phyloP scores from a whole-genome alignment of 2,329 filamentous ascomycete genomes.

The Rutstroemia sp. region DNA sequence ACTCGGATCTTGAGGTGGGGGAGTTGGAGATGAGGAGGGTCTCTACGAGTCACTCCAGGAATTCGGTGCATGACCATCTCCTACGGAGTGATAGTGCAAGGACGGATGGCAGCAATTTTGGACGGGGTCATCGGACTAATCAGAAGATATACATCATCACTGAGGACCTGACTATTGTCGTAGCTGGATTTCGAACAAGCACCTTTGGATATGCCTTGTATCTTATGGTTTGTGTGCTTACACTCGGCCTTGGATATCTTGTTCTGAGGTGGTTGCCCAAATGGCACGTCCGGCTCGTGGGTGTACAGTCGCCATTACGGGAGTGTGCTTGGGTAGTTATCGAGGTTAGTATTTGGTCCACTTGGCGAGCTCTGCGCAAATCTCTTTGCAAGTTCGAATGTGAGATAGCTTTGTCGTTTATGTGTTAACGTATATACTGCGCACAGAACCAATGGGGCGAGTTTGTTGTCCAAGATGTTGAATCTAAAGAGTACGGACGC shows the following conservation, averaged over 20 bases:
- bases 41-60: slow-evolving; percentile 52
- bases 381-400: background rate
- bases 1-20: slow-evolving; percentile 29
- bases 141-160: slow-evolving; percentile 92
- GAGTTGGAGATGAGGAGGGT: slow-evolving; percentile 44
- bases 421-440: slow-evolving; percentile 26
- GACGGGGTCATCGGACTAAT: slow-evolving; percentile 56
- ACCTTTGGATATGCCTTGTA: slow-evolving; percentile 62
- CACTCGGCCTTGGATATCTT: slow-evolving; percentile 73
- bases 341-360: slow-evolving; percentile 47
- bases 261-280: slow-evolving; percentile 83
- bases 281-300: slow-evolving; percentile 74
- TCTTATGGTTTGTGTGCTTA: slow-evolving; percentile 59
- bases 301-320: slow-evolving; percentile 58
- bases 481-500: slow-evolving; percentile 44
- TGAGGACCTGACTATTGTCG: slow-evolving; percentile 88
- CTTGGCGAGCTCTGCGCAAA: background rate
- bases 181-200: slow-evolving; percentile 85
- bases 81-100: slow-evolving; percentile 62
- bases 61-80: slow-evolving; percentile 55
- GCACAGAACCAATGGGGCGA: slow-evolving; percentile 90
- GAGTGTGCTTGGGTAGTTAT: slow-evolving; percentile 88
- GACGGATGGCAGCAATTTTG: slow-evolving; percentile 58
- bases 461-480: slow-evolving; percentile 68
- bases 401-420: slow-evolving; percentile 1